A percentile compares a stretch with the other conserved stretches of the same genome.
phyloP scores from a whole-genome alignment of 2,329 filamentous ascomycete genomes.

The Aspergillus phoenicis region DNA sequence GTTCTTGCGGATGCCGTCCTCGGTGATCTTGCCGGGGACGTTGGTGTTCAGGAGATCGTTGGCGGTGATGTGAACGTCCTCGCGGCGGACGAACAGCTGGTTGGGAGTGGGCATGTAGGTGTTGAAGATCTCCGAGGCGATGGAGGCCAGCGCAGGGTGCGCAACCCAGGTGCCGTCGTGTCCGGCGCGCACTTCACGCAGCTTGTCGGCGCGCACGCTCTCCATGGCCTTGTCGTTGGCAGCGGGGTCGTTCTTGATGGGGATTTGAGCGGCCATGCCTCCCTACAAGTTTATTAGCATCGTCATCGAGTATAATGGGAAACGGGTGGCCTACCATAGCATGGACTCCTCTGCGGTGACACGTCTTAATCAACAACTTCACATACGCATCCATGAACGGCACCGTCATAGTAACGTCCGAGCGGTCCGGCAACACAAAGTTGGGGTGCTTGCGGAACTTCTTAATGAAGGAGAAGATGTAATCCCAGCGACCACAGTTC shows the following conservation, averaged over 20 bases:
- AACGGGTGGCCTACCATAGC: constrained; percentile 67
- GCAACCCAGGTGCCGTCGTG: constrained; percentile 98
- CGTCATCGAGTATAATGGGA: not conserved
- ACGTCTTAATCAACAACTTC: constrained; percentile 96
- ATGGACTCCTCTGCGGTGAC: constrained; percentile 94
- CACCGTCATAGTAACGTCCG: constrained; percentile 91
- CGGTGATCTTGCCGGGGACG: constrained; percentile 86
- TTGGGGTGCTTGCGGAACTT: constrained; percentile 94
- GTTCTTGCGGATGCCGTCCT: constrained; percentile 96
- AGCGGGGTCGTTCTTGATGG: constrained; percentile 89
- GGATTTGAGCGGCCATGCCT: constrained; percentile 98
- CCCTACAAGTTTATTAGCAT: constrained; percentile 45
- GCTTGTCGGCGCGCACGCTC: constrained; percentile 88
- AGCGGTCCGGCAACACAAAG: constrained; percentile 91
- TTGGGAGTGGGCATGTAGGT: constrained; percentile 98
- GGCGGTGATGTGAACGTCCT: constrained; percentile 81
- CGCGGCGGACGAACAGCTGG: constrained; percentile 86
- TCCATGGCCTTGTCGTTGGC: constrained; percentile 96
- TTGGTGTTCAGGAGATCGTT: constrained; percentile 99
- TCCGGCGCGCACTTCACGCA: constrained; percentile 90
- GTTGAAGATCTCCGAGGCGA: constrained; percentile 94
- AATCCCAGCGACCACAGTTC: constrained; percentile 99
- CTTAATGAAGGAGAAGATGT: constrained; percentile 99
- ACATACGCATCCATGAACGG: constrained; percentile 99
- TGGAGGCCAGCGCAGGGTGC: constrained; percentile 85